phyloP scores from a whole-genome alignment of 768 basidiomycete genomes.

The Podaxis rugospora region DNA sequence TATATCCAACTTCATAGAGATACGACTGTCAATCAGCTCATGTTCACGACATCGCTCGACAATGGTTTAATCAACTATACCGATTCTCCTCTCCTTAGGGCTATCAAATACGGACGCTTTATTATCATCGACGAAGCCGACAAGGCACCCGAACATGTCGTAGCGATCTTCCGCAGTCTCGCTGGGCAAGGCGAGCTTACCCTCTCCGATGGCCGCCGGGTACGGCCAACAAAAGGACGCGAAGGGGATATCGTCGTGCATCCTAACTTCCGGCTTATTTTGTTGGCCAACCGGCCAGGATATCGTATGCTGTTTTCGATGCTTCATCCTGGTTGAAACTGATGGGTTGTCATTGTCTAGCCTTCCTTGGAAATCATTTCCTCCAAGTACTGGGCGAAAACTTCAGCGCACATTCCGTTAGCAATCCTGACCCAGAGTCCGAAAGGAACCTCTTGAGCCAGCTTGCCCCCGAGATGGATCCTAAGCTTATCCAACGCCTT shows the following conservation, averaged over 20 bases:
- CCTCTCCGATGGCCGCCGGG: conserved; percentile 58
- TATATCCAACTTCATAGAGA: conserved; percentile 70
- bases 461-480: conserved; percentile 54
- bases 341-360: conserved; percentile 23
- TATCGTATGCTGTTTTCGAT: conserved; percentile 45
- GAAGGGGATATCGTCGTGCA: conserved; percentile 57
- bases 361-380: conserved; percentile 72
- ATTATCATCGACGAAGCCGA: conserved; percentile 72
- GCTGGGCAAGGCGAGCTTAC: conserved; percentile 63
- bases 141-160: conserved; percentile 71
- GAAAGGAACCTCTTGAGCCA: conserved; percentile 56
- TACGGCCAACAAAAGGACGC: conserved; percentile 39
- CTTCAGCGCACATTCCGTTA: conserved; percentile 62
- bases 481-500: conserved; percentile 49
- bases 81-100: conserved; percentile 64
- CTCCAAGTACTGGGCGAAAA: conserved; percentile 68
- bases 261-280: conserved; percentile 56
- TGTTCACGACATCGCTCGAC: conserved; percentile 63
- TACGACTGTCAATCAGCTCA: conserved; percentile 66
- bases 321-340: not conserved
- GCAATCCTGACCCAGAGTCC: conserved; percentile 65
- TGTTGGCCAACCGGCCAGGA: conserved; percentile 65
- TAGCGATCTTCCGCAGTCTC: conserved; percentile 66
- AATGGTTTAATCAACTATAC: conserved; percentile 54
- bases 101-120: conserved; percentile 55